These are phyloP conservation scores for Colletotrichum sublineola DNA, from an alignment of 2,329 filamentous ascomycete species.

Conservation along the genomic window DNA sequence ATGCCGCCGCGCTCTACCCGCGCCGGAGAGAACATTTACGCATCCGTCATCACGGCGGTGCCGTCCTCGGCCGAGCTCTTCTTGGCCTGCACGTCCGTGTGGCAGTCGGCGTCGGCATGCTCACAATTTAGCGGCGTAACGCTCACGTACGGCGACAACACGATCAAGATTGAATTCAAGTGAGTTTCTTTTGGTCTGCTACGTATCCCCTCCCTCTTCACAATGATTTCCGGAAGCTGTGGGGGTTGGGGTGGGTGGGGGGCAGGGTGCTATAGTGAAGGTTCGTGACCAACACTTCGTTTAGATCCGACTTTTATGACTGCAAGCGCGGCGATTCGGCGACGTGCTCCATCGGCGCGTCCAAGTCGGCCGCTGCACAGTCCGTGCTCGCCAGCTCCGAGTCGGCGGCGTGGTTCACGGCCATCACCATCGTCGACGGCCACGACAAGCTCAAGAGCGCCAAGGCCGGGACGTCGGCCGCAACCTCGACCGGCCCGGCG, in stretches of 20 bases:
- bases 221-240: too few relatives aligned
- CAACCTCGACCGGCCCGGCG: not conserved
- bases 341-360: slow-evolving; percentile 15
- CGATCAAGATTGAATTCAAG: slow-evolving; percentile 31
- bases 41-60: slow-evolving; percentile 40
- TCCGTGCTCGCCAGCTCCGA: slow-evolving; percentile 14
- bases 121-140: slow-evolving; percentile 33
- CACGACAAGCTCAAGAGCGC: slow-evolving; percentile 24
- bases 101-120: slow-evolving; percentile 29
- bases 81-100: slow-evolving; percentile 33
- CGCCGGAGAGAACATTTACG: slow-evolving; percentile 29
- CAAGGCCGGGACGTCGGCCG: not conserved
- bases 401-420: slow-evolving; percentile 30
- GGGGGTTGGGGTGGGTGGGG: too few relatives aligned
- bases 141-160: slow-evolving; percentile 32
- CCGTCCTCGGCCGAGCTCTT: slow-evolving; percentile 34
- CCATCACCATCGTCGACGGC: slow-evolving; percentile 33
- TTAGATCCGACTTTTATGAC: slow-evolving; percentile 25
- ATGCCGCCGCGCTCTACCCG: slow-evolving; percentile 33
- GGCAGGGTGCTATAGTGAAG: not conserved
- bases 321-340: slow-evolving; percentile 30
- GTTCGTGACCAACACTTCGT: not conserved
- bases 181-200: not conserved
- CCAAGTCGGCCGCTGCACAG: not conserved
- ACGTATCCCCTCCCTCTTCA: too few relatives aligned